Conservation (phyloP, 2,329 filamentous ascomycete genomes). For the Nothophaeocryptopus gaeumannii region DNA sequence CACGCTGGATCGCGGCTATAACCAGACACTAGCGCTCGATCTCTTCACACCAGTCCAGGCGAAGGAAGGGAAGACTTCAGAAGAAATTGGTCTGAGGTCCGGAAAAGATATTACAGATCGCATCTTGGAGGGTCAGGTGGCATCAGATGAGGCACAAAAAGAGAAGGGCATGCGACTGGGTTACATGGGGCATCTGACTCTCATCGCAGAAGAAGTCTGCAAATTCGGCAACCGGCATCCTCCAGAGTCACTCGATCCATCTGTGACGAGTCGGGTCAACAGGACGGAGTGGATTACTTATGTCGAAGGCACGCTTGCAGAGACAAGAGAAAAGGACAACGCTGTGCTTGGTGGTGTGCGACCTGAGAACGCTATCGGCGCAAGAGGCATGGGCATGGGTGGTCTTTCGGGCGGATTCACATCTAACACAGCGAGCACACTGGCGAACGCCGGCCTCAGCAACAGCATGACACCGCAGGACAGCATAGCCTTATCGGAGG, state of each 20-base stretch:
- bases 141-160: constrained; percentile 80
- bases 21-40: constrained; percentile 82
- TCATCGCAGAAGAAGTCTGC: constrained; percentile 97
- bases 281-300: constrained; percentile 90
- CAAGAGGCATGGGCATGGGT: constrained; percentile 50
- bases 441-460: constrained; percentile 72
- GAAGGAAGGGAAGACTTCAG: constrained; percentile 21
- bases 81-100: constrained; percentile 47
- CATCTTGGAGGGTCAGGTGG: constrained; percentile 85
- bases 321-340: constrained; percentile 93
- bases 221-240: constrained; percentile 96
- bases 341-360: constrained; percentile 95
- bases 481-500: constrained; percentile 34
- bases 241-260: constrained; percentile 78
- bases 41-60: constrained; percentile 58
- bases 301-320: constrained; percentile 86
- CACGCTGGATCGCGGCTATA: constrained; percentile 93
- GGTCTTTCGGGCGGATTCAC: constrained; percentile 53
- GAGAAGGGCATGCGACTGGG: constrained; percentile 86
- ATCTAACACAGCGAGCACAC: constrained; percentile 47
- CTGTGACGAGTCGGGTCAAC: constrained; percentile 83
- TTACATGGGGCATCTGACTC: constrained; percentile 96
- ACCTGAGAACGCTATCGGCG: constrained; percentile 82
- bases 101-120: constrained; percentile 83
- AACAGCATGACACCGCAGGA: constrained; percentile 29